Conservation (phyloP, 345 rosid species). For the Hibiscus trionum region DNA sequence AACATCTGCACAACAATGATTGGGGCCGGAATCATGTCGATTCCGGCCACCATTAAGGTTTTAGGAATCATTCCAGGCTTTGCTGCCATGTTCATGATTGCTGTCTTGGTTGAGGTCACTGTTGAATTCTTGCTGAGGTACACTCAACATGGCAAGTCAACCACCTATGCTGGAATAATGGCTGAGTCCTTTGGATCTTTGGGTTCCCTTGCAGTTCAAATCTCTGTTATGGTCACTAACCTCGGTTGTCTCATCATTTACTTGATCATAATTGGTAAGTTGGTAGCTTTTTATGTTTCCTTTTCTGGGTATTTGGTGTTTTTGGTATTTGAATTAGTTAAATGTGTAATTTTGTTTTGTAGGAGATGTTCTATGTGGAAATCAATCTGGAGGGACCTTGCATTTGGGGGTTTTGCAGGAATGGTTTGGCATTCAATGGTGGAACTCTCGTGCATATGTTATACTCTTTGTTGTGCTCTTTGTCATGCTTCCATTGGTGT, state of each 20-base stretch:
- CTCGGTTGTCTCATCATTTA: conserved; percentile 26
- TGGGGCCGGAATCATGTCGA: conserved; percentile 11
- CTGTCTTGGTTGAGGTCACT: conserved; percentile 19
- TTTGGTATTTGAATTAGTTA: neutral
- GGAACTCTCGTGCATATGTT: conserved; percentile 14
- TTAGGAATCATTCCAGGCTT: conserved; percentile 22
- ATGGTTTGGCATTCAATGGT: conserved; percentile 16
- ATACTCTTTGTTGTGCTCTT: conserved; percentile 10
- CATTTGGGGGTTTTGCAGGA: conserved; percentile 12
- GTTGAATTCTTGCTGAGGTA: conserved; percentile 27
- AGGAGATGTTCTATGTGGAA: conserved; percentile 15
- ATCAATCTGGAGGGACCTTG: neutral
- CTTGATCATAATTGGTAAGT: conserved; percentile 27
- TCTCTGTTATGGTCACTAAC: conserved; percentile 19
- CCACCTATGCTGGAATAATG: conserved; percentile 28
- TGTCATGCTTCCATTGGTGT: conserved; percentile 11
- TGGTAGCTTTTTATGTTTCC: neutral
- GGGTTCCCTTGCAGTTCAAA: conserved; percentile 19
- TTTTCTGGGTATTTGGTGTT: neutral
- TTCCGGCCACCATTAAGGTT: conserved; percentile 16
- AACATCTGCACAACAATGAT: conserved; percentile 11
- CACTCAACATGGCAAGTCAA: conserved; percentile 17
- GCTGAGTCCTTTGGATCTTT: conserved; percentile 23
- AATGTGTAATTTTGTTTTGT: neutral
- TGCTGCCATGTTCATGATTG: conserved; percentile 11